phyloP scores from a whole-genome alignment of 2,329 filamentous ascomycete genomes.

The Cladophialophora yegresii region DNA sequence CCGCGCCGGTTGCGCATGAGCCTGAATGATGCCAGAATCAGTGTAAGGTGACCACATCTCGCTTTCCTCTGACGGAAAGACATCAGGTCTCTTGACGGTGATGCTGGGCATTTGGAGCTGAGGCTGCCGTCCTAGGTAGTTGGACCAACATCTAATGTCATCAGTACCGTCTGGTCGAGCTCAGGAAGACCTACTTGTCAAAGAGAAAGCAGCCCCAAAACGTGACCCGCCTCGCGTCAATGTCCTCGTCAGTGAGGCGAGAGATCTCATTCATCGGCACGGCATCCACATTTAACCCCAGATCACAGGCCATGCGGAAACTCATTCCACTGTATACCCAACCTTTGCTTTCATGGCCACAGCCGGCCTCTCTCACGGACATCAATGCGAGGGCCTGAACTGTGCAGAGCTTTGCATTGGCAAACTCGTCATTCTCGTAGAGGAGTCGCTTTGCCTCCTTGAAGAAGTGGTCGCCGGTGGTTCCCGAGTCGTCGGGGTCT shows the following conservation, averaged over 20 bases:
- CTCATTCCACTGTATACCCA: conserved; percentile 99
- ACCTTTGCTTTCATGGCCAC: conserved; percentile 88
- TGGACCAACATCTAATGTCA: conserved; percentile 76
- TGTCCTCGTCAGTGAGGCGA: conserved; percentile 73
- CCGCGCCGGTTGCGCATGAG: conserved; percentile 74
- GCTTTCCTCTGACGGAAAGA: conserved; percentile 85
- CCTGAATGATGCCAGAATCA: conserved; percentile 73
- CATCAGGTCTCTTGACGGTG: conserved; percentile 84
- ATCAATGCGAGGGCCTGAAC: conserved; percentile 93
- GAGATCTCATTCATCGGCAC: conserved; percentile 63
- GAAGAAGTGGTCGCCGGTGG: conserved; percentile 95
- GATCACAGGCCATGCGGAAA: conserved; percentile 93
- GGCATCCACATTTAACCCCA: conserved; percentile 85
- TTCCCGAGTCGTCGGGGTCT: conserved; percentile 71
- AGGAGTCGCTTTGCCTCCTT: conserved; percentile 88
- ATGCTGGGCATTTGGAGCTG: conserved; percentile 78
- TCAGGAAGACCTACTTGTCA: conserved; percentile 66
- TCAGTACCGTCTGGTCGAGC: conserved; percentile 7
- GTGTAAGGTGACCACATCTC: conserved; percentile 86
- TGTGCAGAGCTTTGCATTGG: conserved; percentile 81
- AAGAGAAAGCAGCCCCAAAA: conserved; percentile 99
- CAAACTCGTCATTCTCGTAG: conserved; percentile 88
- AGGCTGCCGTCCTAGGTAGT: conserved; percentile 88
- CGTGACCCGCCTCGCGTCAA: conserved; percentile 85
- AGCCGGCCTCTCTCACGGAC: conserved; percentile 94